phyloP scores from a whole-genome alignment of 768 basidiomycete genomes.

The Trametes coccinea region DNA sequence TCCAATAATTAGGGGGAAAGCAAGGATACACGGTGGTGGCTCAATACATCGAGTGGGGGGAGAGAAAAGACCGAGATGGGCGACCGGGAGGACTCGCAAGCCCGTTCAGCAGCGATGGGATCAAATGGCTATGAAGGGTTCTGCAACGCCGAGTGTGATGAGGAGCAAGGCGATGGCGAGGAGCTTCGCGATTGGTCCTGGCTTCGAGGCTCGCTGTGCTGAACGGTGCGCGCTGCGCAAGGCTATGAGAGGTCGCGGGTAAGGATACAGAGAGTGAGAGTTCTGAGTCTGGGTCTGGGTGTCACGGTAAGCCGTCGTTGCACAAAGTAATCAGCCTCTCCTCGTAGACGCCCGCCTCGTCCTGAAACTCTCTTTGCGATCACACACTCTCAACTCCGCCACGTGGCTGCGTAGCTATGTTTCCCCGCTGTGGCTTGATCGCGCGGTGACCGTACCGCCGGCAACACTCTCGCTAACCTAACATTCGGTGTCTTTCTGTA shows the following conservation, averaged over 20 bases:
- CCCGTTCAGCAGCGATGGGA: slow-evolving; percentile 20
- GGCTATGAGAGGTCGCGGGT: slow-evolving; percentile 11
- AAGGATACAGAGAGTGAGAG: slow-evolving; percentile 17
- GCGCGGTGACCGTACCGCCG: background rate
- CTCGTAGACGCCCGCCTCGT: no score
- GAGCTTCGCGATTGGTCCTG: background rate
- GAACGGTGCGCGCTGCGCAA: slow-evolving; percentile 29
- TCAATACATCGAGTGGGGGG: slow-evolving; percentile 22
- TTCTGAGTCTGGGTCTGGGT: background rate
- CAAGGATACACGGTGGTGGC: slow-evolving; percentile 17
- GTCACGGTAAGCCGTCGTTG: background rate
- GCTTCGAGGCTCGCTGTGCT: slow-evolving; percentile 2
- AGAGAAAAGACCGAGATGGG: slow-evolving; percentile 16
- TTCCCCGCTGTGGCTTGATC: background rate
- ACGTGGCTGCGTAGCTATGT: slow-evolving; percentile 10
- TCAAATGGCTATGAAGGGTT: slow-evolving; percentile 22
- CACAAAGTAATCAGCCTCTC: background rate
- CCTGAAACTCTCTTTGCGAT: background rate
- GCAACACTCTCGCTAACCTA: background rate
- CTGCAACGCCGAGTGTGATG: slow-evolving; percentile 11
- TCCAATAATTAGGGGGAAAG: slow-evolving; percentile 23
- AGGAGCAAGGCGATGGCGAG: slow-evolving; percentile 5
- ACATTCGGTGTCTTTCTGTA: background rate
- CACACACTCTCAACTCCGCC: slow-evolving; percentile 15
- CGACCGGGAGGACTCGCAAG: slow-evolving; percentile 9